Evolutionary conservation across 352 stramenopile species (phyloP), one percentile per base, ranked within the genome.

Genomic region (Pelagophyceae sp.): DNA sequence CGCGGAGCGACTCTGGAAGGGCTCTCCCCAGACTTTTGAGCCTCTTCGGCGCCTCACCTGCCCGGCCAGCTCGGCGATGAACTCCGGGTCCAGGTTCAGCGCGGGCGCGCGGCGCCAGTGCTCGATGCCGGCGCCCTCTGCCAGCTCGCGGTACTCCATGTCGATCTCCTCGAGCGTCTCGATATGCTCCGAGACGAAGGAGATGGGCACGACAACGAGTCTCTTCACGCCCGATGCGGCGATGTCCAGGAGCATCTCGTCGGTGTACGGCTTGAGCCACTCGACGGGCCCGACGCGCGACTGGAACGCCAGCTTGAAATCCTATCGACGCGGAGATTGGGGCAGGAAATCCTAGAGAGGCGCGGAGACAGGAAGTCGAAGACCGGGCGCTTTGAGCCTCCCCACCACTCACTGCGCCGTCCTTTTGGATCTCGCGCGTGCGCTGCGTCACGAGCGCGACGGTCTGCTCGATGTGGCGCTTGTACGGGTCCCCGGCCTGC

Each of bases 81-180:
- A 94, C 54, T 88, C 89, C 69, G 92, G 85, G 83, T 98, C 95
- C 25, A 89, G 93, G 81, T 99, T 99, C 51, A 99, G 85, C 58
- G 95, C 96, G 38, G 95, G 95, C 76, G 91, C 96, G 75, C 95
- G 89, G 80, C 93, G 90, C 84, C 97, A 98, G 75, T 98, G 92
- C 72, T 85, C 89, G 77, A 98, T 97, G 69, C 95, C 95, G 77
- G 87, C 91, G 72, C 97, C 91, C 65, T 96, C 77, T 19, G 96
- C 96, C 60, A 99, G 87, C 80, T 99, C 93, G 37, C 90, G 87
- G 84, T 99, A 99, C 85, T 99, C 96, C 79, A 99, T 96, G 87
- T 98, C 96, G 82, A 99, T 99, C 85, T 99, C 96, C 84, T 98
- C 97, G 60, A 99, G 89, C 45, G 96, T 99, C 83, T 99, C 95